Conservation (phyloP, 345 rosid species). For the Ceriops tagal region DNA sequence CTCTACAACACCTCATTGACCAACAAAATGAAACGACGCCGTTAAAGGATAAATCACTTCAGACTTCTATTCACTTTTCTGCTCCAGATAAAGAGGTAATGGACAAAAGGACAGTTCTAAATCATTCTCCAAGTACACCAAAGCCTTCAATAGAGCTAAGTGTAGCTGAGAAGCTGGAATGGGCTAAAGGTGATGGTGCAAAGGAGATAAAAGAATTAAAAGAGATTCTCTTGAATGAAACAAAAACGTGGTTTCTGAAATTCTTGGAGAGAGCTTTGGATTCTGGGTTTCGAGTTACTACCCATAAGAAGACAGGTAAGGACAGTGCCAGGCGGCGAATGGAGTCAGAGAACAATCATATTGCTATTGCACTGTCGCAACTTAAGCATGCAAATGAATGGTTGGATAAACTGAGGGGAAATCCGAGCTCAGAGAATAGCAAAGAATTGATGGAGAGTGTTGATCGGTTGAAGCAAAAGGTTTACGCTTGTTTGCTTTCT, state of each 20-base stretch:
- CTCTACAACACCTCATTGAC: slow-evolving; percentile 58
- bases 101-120: slow-evolving; percentile 31
- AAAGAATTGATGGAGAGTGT: slow-evolving; percentile 34
- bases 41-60: slow-evolving; percentile 40
- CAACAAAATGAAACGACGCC: slow-evolving; percentile 38
- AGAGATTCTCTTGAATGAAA: slow-evolving; percentile 48
- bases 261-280: slow-evolving; percentile 78
- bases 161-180: slow-evolving; percentile 61
- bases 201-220: slow-evolving; percentile 54
- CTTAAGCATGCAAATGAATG: slow-evolving; percentile 81
- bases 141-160: slow-evolving; percentile 37
- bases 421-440: slow-evolving; percentile 31
- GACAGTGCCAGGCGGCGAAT: slow-evolving; percentile 24
- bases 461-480: slow-evolving; percentile 68
- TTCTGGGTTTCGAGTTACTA: slow-evolving; percentile 42
- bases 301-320: slow-evolving; percentile 50
- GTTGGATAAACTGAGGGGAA: slow-evolving; percentile 52
- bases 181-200: slow-evolving; percentile 63
- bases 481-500: slow-evolving; percentile 67
- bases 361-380: slow-evolving; percentile 71
- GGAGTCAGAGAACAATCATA: slow-evolving; percentile 51
- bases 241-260: slow-evolving; percentile 70
- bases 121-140: slow-evolving; percentile 25
- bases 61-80: slow-evolving; percentile 20
- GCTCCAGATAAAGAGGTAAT: slow-evolving; percentile 37